Evolutionary conservation across 768 basidiomycete genomes (phyloP), one percentile per base, ranked within the genome.

Genomic region (Leucosporidium scottii): DNA sequence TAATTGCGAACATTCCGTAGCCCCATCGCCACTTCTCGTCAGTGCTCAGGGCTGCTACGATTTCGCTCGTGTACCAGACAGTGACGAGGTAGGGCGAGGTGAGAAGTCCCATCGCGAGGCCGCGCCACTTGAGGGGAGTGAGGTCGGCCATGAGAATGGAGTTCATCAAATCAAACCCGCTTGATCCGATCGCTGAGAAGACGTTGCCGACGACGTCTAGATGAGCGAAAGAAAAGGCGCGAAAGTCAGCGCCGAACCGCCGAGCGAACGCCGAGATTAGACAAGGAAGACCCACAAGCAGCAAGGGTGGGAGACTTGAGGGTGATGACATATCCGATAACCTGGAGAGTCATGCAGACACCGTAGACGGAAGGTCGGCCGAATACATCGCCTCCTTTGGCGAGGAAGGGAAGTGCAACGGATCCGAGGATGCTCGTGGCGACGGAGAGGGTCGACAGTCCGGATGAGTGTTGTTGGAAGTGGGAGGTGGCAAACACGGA

Each of bases 251-350:
- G 39, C 39, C 39, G 39, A 44, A 13, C 39, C 39, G 39, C 39
- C 39, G 39, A 44, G 39, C 39, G 39, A 44, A 13, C 10, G 39
- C 39, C 39, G 39, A 44, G 39, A 17, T 3, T 6, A 17, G 7
- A 17, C 7, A 44, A 15, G 8, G 39, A 44, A 3, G 58, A 54
- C 66, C 15, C 30, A 67, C 66, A 75, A 21, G 75, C 73, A 6
- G 67, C 58, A 36, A 78, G 73, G 55, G 68, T 76, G 6, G 67
- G 61, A 4, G 71, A 66, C 9, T 71, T 73, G 49, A 76, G 74
- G 18, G 75, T 74, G 44, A 79, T 71, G 72, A 76, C 67, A 61
- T 75, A 78, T 15, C 79, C 79, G 53, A 78, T 39, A 30, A 66
- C 67, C 47, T 77, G 77, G 54, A 76, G 74, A 23, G 70, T 59